Evolutionary conservation across 371 early-diverging fungal species (phyloP).

Genomic region (Mucor velutinosus): DNA sequence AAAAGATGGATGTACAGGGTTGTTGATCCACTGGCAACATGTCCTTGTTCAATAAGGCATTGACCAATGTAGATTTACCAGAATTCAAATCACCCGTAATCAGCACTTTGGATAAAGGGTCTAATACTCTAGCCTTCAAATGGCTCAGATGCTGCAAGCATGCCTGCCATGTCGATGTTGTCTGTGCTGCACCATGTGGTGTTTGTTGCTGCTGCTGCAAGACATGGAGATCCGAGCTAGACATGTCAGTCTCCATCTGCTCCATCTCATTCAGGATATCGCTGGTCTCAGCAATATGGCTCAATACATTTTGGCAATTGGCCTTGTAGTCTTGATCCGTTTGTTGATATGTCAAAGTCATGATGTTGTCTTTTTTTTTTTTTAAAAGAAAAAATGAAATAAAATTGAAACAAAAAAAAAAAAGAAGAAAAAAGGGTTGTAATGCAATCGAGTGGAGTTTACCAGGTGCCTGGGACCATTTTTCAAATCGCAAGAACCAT

Average conservation of each 20-base stretch:
- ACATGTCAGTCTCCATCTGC: not conserved
- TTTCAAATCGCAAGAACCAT: too few species aligned
- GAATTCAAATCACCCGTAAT: constrained; percentile 98
- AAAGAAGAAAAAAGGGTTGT: constrained; percentile 1
- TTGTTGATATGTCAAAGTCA: not conserved
- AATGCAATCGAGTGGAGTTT: constrained; percentile 13
- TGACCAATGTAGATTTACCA: constrained; percentile 96
- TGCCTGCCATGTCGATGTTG: constrained; percentile 72
- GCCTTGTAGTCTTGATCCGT: not conserved
- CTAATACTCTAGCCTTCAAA: constrained; percentile 80
- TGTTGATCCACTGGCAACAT: constrained; percentile 95
- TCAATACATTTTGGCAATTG: not conserved
- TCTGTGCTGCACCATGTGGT: constrained; percentile 59
- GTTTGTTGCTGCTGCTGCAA: not conserved
- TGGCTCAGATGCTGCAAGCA: constrained; percentile 78
- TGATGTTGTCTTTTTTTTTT: not conserved
- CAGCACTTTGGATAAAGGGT: constrained; percentile 90
- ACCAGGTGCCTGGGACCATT: not conserved
- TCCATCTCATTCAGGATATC: not conserved
- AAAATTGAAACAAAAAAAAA: too few species aligned
- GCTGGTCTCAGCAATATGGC: not conserved
- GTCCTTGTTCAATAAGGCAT: constrained; percentile 87
- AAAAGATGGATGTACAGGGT: constrained; percentile 94
- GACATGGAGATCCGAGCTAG: not conserved
- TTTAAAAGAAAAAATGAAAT: not conserved